These are phyloP conservation scores for Nakazawaea holstii DNA, from an alignment of 805 yeast genomes.

Conservation along the genomic window DNA sequence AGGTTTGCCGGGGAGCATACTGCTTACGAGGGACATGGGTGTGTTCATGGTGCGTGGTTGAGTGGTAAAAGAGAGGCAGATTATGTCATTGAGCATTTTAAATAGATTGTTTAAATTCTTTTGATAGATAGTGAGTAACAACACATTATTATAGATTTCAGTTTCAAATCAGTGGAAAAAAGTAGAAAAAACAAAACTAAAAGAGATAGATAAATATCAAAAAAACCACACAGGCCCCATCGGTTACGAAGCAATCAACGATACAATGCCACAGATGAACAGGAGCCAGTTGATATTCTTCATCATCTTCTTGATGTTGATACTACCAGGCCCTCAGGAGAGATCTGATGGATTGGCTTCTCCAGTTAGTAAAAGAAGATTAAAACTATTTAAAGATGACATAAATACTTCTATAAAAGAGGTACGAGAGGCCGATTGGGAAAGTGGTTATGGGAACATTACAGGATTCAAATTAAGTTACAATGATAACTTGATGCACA, in stretches of 20 bases:
- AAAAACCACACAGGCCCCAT: neutral
- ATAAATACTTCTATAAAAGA: slow-evolving; percentile 24
- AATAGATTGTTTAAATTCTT: neutral
- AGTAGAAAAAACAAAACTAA: neutral
- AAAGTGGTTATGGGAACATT: slow-evolving; percentile 58
- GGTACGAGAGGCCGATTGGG: slow-evolving; percentile 37
- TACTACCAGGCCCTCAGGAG: slow-evolving; percentile 31
- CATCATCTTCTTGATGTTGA: slow-evolving; percentile 31
- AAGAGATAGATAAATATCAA: neutral
- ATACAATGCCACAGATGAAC: slow-evolving; percentile 9
- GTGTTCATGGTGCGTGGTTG: slow-evolving; percentile 54
- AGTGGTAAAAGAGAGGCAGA: slow-evolving; percentile 45
- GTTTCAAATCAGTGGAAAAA: neutral
- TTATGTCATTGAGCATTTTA: slow-evolving; percentile 13
- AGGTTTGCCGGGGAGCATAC: slow-evolving; percentile 58
- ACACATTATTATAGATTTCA: too few relatives aligned
- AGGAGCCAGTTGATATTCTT: slow-evolving; percentile 19
- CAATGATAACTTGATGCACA: slow-evolving; percentile 43
- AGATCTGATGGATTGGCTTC: slow-evolving; percentile 8
- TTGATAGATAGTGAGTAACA: neutral
- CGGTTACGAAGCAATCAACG: neutral
- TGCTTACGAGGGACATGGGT: slow-evolving; percentile 45
- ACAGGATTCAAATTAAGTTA: slow-evolving; percentile 71
- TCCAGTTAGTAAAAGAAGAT: slow-evolving; percentile 17
- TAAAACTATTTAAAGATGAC: slow-evolving; percentile 31